A percentile compares a stretch with the other conserved stretches of the same genome.
phyloP scores from a whole-genome alignment of 345 rosid species.

The Microthlaspi erraticum region DNA sequence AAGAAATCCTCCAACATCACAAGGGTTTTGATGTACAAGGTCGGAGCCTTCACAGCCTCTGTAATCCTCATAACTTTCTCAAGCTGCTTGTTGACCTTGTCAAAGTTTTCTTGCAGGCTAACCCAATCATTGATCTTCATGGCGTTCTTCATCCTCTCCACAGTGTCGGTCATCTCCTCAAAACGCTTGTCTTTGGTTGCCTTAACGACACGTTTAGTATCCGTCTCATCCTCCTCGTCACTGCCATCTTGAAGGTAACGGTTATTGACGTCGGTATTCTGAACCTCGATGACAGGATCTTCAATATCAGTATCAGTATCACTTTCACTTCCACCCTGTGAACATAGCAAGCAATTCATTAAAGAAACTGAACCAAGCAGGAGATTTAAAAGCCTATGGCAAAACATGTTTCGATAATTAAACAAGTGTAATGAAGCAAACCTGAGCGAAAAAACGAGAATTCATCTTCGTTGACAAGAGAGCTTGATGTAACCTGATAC shows the following conservation, averaged over 20 bases:
- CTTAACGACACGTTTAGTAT: slow-evolving; percentile 68
- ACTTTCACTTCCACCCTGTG: slow-evolving; percentile 68
- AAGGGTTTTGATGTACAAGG: slow-evolving; percentile 73
- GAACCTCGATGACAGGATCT: slow-evolving; percentile 52
- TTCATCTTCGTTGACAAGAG: slow-evolving; percentile 19
- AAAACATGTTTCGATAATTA: neutral
- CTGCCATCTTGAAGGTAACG: slow-evolving; percentile 65
- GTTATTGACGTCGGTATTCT: slow-evolving; percentile 44
- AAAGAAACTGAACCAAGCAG: slow-evolving; percentile 9
- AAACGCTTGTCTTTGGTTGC: slow-evolving; percentile 90
- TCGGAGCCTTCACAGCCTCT: slow-evolving; percentile 75
- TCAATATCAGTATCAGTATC: slow-evolving; percentile 68
- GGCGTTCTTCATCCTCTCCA: slow-evolving; percentile 90
- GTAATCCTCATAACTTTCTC: slow-evolving; percentile 90
- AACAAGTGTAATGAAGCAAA: neutral
- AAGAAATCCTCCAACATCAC: slow-evolving; percentile 92
- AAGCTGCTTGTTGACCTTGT: slow-evolving; percentile 91
- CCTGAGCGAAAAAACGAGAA: slow-evolving; percentile 40
- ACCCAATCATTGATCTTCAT: slow-evolving; percentile 99
- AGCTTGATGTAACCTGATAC: slow-evolving; percentile 23
- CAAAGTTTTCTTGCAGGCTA: slow-evolving; percentile 81
- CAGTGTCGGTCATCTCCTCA: slow-evolving; percentile 77
- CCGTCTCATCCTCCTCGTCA: slow-evolving; percentile 74
- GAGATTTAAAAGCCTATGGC: neutral
- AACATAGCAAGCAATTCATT: neutral